A percentile compares a stretch with the other conserved stretches of the same genome.
Conservation (phyloP, 2,329 filamentous ascomycete genomes). For the Hymenoscyphus scutula region DNA sequence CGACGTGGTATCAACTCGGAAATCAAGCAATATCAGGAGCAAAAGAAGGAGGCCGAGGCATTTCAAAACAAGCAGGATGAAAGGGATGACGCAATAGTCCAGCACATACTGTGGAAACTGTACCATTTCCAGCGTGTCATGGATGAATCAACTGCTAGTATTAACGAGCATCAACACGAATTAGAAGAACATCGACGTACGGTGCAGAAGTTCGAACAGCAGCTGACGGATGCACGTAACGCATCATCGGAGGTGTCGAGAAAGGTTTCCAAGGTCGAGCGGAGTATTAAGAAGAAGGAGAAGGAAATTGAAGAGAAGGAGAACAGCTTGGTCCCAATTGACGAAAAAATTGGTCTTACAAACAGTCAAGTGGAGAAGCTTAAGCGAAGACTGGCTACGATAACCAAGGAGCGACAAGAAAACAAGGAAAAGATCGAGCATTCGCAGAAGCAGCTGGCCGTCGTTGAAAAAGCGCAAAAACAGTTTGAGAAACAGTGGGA, state of each 20-base stretch:
- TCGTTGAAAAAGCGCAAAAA: slow-evolving; percentile 84
- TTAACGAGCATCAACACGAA: slow-evolving; percentile 91
- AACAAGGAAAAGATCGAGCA: slow-evolving; percentile 69
- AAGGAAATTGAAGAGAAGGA: slow-evolving; percentile 83
- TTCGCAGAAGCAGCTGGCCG: slow-evolving; percentile 74
- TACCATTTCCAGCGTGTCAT: slow-evolving; percentile 94
- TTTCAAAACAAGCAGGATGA: slow-evolving; percentile 90
- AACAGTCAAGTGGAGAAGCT: slow-evolving; percentile 67
- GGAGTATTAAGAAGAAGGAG: slow-evolving; percentile 80
- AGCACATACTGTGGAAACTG: slow-evolving; percentile 93
- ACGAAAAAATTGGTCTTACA: slow-evolving; percentile 86
- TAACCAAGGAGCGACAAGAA: slow-evolving; percentile 72
- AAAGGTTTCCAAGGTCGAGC: slow-evolving; percentile 79
- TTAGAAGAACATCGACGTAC: slow-evolving; percentile 88
- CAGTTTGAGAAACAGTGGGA: slow-evolving; percentile 87
- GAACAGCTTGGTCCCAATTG: slow-evolving; percentile 81
- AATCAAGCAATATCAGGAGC: slow-evolving; percentile 95
- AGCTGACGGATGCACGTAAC: slow-evolving; percentile 76
- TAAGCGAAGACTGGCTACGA: slow-evolving; percentile 64
- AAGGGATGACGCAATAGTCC: slow-evolving; percentile 85
- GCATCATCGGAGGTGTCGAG: slow-evolving; percentile 77
- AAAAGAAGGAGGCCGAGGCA: slow-evolving; percentile 92
- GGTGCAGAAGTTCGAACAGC: slow-evolving; percentile 78
- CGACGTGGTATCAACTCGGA: slow-evolving; percentile 95
- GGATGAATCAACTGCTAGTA: slow-evolving; percentile 85